phyloP scores from a whole-genome alignment of 2,329 filamentous ascomycete genomes.

The Rutstroemia sydowiana region DNA sequence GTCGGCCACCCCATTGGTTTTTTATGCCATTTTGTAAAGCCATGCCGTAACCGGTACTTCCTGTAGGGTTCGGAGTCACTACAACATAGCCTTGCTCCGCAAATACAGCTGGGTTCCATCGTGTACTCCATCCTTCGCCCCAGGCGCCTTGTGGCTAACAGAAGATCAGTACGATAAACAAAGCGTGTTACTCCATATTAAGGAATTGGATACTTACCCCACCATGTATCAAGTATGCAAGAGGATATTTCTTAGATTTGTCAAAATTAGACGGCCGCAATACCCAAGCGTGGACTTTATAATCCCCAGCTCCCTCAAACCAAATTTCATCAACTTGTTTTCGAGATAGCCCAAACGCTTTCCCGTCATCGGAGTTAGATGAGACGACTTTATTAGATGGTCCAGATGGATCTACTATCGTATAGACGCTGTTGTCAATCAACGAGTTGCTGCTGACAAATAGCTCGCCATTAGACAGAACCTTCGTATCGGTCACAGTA shows the following conservation, averaged over 20 bases:
- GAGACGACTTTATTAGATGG: conserved; percentile 42
- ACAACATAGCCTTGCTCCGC: conserved; percentile 84
- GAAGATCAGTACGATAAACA: neutral
- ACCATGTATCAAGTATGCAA: conserved; percentile 75
- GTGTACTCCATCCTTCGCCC: conserved; percentile 45
- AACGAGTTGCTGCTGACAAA: conserved; percentile 63
- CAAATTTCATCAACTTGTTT: conserved; percentile 62
- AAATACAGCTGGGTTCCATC: conserved; percentile 82
- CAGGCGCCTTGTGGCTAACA: conserved; percentile 28
- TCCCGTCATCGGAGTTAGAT: conserved; percentile 58
- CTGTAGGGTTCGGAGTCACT: conserved; percentile 75
- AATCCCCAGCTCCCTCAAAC: conserved; percentile 55
- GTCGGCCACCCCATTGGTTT: conserved; percentile 75
- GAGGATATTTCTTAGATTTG: conserved; percentile 63
- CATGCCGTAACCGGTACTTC: conserved; percentile 77
- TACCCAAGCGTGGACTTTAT: conserved; percentile 57
- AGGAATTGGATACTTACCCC: conserved; percentile 36
- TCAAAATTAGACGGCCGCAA: conserved; percentile 63
- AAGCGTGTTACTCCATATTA: neutral
- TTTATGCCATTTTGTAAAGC: conserved; percentile 68
- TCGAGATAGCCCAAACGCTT: conserved; percentile 56
- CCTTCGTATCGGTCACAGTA: conserved; percentile 45
- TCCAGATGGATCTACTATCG: conserved; percentile 38
- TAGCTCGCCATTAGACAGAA: conserved; percentile 44
- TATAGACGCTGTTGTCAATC: conserved; percentile 65